phyloP scores from a whole-genome alignment of 768 basidiomycete species.

The Pisolithus orientalis region DNA sequence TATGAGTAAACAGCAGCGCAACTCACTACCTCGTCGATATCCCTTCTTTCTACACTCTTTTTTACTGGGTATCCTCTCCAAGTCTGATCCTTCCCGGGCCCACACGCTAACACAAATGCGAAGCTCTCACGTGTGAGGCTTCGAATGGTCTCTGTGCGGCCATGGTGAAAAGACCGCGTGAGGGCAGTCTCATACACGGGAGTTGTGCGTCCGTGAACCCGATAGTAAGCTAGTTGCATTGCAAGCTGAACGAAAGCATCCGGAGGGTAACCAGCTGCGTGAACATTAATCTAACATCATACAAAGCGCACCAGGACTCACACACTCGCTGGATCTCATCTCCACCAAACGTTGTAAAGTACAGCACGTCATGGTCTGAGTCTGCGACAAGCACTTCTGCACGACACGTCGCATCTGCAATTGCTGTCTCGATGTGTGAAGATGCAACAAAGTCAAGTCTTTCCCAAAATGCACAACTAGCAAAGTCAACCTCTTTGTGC shows the following conservation, averaged over 20 bases:
- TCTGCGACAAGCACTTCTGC: conserved; percentile 59
- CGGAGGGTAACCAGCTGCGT: conserved; percentile 48
- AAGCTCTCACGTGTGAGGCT: conserved; percentile 68
- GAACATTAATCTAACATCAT: not conserved
- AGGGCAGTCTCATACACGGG: conserved; percentile 93
- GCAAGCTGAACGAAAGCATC: conserved; percentile 92
- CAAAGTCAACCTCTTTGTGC: conserved; percentile 7
- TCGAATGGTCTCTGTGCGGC: conserved; percentile 87
- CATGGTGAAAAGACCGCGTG: conserved; percentile 80
- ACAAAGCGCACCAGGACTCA: conserved; percentile 30
- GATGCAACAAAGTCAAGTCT: conserved; percentile 74
- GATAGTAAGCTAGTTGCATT: conserved; percentile 87
- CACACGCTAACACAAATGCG: conserved; percentile 36
- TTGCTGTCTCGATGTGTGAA: conserved; percentile 48
- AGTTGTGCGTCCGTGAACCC: conserved; percentile 66
- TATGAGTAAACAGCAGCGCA: conserved; percentile 15
- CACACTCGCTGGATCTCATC: conserved; percentile 81
- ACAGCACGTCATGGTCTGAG: conserved; percentile 79
- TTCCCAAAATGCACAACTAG: conserved; percentile 38
- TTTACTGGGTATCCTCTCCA: not conserved
- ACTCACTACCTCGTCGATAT: not conserved
- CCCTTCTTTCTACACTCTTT: not conserved
- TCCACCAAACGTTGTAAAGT: conserved; percentile 77
- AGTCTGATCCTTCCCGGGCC: conserved; percentile 10
- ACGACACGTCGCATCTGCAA: conserved; percentile 48